phyloP scores from a whole-genome alignment of 2,329 filamentous ascomycete genomes.

The Alternaria novae-zelandiae region DNA sequence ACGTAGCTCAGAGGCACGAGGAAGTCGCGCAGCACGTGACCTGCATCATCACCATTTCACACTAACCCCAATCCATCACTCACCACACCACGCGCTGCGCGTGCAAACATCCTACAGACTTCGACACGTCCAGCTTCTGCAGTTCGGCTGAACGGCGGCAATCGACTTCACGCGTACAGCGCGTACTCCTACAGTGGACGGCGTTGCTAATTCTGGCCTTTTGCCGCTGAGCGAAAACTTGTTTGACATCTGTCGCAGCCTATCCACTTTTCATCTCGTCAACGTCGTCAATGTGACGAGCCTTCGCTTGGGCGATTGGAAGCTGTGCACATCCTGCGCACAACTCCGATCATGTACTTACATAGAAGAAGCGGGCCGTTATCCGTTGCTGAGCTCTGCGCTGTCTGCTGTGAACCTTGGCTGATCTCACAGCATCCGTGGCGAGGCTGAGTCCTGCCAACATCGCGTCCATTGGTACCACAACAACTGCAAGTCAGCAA shows the following conservation, averaged over 20 bases:
- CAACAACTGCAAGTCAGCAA: neutral
- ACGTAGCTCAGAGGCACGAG: constrained; percentile 23
- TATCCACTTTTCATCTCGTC: constrained; percentile 16
- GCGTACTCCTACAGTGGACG: neutral
- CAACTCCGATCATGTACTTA: neutral
- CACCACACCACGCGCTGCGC: neutral
- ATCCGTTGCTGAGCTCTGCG: neutral
- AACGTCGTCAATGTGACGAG: neutral
- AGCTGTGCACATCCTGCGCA: neutral
- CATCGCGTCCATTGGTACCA: neutral
- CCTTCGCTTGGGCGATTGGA: neutral
- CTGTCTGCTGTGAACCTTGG: neutral
- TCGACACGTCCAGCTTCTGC: neutral
- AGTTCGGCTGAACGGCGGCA: neutral
- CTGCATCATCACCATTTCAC: constrained; percentile 15
- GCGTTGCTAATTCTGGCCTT: neutral
- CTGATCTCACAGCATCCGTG: neutral
- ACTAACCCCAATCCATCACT: neutral
- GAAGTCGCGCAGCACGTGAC: constrained; percentile 23
- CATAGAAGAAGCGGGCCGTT: neutral
- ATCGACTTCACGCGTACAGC: neutral
- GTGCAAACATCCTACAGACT: neutral
- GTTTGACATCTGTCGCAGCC: constrained; percentile 8
- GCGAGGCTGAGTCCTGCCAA: neutral
- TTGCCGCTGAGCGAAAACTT: constrained; percentile 1